A percentile compares a stretch with the other conserved stretches of the same genome.
These are phyloP conservation scores for Tetrapisispora phaffii DNA, from an alignment of 805 yeast species.

Conservation along the genomic window DNA sequence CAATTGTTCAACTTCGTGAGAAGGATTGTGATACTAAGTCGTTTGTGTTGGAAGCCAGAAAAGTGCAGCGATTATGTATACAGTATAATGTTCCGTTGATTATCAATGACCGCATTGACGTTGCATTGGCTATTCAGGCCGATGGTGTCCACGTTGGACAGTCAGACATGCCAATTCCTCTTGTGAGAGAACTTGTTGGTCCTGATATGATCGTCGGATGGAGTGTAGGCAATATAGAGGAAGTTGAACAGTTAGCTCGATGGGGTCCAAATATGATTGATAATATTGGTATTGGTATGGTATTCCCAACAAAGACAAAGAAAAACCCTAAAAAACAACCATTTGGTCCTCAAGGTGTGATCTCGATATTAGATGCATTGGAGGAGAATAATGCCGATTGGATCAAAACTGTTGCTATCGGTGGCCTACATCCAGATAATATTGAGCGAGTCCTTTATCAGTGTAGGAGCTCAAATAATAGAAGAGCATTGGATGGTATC, in stretches of 20 bases:
- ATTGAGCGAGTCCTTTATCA: constrained; percentile 48
- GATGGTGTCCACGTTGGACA: constrained; percentile 93
- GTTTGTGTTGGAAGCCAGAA: constrained; percentile 52
- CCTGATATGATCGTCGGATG: constrained; percentile 71
- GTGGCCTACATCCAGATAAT: constrained; percentile 63
- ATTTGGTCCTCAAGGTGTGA: constrained; percentile 63
- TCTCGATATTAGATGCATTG: constrained; percentile 42
- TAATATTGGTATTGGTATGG: constrained; percentile 78
- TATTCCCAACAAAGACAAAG: constrained; percentile 68
- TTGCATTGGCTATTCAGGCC: constrained; percentile 80
- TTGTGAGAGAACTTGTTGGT: constrained; percentile 59
- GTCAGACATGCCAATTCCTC: constrained; percentile 56
- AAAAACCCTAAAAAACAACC: constrained; percentile 42
- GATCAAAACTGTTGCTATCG: constrained; percentile 64
- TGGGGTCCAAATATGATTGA: constrained; percentile 41
- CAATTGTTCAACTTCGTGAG: constrained; percentile 77
- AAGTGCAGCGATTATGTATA: constrained; percentile 53
- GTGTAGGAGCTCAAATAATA: constrained; percentile 35
- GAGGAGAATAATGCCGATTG: constrained; percentile 26
- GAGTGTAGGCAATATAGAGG: constrained; percentile 52
- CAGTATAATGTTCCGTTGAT: constrained; percentile 59
- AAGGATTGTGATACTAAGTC: constrained; percentile 58
- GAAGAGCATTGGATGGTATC: constrained; percentile 56
- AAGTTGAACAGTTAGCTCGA: constrained; percentile 30
- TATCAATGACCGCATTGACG: constrained; percentile 80